Evolutionary conservation across 495 filamentous ascomycete genomes (phyloP).

Genomic region (Margaritispora aquatica): DNA sequence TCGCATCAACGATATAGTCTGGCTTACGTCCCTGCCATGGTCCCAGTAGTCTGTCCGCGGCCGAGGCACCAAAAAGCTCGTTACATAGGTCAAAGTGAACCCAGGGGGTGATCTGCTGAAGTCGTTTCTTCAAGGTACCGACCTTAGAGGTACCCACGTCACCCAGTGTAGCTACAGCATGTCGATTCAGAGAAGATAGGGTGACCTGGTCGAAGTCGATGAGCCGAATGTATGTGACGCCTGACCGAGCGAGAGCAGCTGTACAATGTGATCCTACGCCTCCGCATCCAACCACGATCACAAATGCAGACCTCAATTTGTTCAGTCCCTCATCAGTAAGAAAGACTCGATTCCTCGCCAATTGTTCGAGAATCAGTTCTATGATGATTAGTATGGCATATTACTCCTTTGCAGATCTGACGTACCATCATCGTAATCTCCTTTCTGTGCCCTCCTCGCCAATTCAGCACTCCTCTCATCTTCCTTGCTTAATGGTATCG

Average conservation of each 20-base stretch:
- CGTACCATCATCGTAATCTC: constrained; percentile 85
- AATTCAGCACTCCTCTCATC: constrained; percentile 71
- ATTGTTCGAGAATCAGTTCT: constrained; percentile 92
- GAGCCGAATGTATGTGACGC: constrained; percentile 77
- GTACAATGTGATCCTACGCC: constrained; percentile 92
- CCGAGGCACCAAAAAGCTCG: constrained; percentile 69
- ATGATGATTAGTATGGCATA: constrained; percentile 8
- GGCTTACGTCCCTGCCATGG: constrained; percentile 47
- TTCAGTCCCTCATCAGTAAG: constrained; percentile 73
- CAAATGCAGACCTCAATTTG: constrained; percentile 72
- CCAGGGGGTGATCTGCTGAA: constrained; percentile 88
- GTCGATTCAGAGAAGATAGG: constrained; percentile 85
- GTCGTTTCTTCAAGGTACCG: constrained; percentile 64
- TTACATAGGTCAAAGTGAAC: constrained; percentile 80
- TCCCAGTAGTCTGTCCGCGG: constrained; percentile 56
- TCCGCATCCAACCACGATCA: constrained; percentile 87
- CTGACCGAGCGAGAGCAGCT: constrained; percentile 81
- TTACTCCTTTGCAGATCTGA: not conserved
- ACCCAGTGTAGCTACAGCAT: constrained; percentile 87
- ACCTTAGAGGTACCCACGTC: constrained; percentile 97
- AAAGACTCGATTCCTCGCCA: constrained; percentile 91
- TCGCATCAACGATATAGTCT: constrained; percentile 90
- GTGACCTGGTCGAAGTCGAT: constrained; percentile 99
- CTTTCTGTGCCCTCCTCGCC: constrained; percentile 71
- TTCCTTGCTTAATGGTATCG: constrained; percentile 61